A percentile compares a stretch with the other conserved stretches of the same genome.
Conservation (phyloP, 2,329 filamentous ascomycete species). For the Blumeria graminis region DNA sequence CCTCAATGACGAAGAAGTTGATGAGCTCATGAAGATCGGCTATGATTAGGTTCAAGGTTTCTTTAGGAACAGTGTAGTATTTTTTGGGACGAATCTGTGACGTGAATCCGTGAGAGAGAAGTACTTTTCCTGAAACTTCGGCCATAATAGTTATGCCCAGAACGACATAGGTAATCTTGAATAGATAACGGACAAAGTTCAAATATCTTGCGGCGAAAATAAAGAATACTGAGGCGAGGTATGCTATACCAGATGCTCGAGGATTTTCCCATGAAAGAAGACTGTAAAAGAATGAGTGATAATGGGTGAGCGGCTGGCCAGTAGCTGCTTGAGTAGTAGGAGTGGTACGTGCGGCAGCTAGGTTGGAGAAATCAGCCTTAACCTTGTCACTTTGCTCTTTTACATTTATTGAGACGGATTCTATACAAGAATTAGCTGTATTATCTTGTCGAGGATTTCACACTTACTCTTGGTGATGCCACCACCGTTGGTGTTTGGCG, state of each 20-base stretch:
- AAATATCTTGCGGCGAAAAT: conserved; percentile 43
- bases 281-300: conserved; percentile 47
- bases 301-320: conserved; percentile 40
- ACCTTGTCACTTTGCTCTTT: conserved; percentile 32
- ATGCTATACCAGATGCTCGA: conserved; percentile 40
- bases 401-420: conserved; percentile 33
- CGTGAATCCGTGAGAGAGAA: conserved; percentile 35
- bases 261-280: conserved; percentile 46
- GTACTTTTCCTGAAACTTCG: conserved; percentile 34
- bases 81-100: conserved; percentile 41
- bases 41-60: conserved; percentile 34
- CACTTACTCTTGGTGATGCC: background rate
- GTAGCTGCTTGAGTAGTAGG: conserved; percentile 29
- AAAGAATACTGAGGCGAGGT: conserved; percentile 28
- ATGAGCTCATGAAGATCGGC: conserved; percentile 42
- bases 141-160: conserved; percentile 34
- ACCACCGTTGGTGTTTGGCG: background rate
- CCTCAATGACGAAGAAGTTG: conserved; percentile 50
- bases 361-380: conserved; percentile 29
- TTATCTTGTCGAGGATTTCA: background rate
- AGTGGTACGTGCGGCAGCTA: conserved; percentile 31
- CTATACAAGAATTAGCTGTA: conserved; percentile 16
- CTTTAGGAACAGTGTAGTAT: conserved; percentile 41
- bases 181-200: conserved; percentile 36
- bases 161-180: conserved; percentile 40